phyloP scores from a whole-genome alignment of 208 protist species.

The Perkinsela sp. region DNA sequence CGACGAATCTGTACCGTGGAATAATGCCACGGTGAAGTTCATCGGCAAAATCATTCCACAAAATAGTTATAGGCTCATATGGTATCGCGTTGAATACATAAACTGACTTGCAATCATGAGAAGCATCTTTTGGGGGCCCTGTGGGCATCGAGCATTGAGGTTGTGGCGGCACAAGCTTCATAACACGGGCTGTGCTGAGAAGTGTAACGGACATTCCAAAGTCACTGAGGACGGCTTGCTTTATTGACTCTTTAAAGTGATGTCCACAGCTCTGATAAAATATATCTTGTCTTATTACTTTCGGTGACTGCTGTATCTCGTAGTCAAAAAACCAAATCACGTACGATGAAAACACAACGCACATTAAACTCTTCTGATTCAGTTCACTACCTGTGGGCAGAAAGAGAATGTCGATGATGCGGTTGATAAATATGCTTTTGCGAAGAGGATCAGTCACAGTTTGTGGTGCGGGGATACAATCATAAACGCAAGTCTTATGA shows the following conservation, averaged over 20 bases:
- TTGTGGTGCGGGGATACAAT: no score
- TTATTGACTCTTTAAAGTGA: not conserved
- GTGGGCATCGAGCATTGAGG: not conserved
- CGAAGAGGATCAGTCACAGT: no score
- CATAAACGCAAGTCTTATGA: no score
- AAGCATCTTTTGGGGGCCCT: not conserved
- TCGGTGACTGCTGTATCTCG: not conserved
- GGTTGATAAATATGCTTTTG: no score
- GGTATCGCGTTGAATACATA: not conserved
- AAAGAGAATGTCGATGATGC: not conserved
- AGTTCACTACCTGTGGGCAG: not conserved
- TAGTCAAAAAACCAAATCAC: not conserved
- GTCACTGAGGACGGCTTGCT: not conserved
- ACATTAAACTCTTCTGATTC: no score
- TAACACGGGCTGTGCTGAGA: not conserved
- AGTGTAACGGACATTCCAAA: not conserved
- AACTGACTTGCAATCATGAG: not conserved
- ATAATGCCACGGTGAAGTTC: not conserved
- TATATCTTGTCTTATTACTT: no score
- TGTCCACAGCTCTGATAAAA: not conserved
- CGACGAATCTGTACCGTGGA: not conserved
- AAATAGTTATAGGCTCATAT: not conserved
- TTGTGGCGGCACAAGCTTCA: not conserved
- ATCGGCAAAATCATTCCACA: not conserved
- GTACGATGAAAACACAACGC: no score